These are phyloP conservation scores for Chimonanthus praecox DNA, from an alignment of 164 flowering plant species.

Conservation along the genomic window DNA sequence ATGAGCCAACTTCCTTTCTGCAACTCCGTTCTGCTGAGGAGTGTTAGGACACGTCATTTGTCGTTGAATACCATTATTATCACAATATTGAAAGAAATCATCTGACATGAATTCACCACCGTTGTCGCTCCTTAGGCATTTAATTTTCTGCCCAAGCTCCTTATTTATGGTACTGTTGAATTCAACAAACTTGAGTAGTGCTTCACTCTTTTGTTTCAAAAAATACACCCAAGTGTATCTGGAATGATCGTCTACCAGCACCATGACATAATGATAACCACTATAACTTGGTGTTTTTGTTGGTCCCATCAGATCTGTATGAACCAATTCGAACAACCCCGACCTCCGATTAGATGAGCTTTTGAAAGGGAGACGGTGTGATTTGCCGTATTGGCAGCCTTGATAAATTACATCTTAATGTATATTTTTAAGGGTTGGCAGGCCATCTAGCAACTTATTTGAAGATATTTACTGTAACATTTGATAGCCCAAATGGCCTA, in stretches of 20 bases:
- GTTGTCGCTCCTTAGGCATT: conserved; percentile 9
- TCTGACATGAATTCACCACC: conserved; percentile 7
- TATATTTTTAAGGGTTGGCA: background rate
- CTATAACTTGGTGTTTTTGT: conserved; percentile 12
- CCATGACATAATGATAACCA: conserved; percentile 3
- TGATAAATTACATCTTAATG: background rate
- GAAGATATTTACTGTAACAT: background rate
- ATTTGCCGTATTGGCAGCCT: conserved; percentile 23
- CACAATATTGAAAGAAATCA: background rate
- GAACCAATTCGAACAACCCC: conserved; percentile 3
- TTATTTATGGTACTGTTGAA: background rate
- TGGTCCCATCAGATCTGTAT: background rate
- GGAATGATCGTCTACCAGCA: conserved; percentile 22
- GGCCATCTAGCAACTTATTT: background rate
- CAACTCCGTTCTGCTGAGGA: conserved; percentile 17
- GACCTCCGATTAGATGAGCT: conserved; percentile 12
- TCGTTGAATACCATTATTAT: background rate
- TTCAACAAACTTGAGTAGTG: conserved; percentile 6
- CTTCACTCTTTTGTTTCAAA: conserved; percentile 9
- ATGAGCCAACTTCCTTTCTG: conserved; percentile 19
- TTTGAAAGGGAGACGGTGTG: conserved; percentile 18
- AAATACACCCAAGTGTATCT: conserved; percentile 9
- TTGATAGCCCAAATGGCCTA: background rate
- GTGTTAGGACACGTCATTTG: conserved; percentile 24
- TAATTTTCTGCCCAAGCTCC: conserved; percentile 13